phyloP scores from a whole-genome alignment of 2,329 filamentous ascomycete species.

The Plectosphaerella sp. region DNA sequence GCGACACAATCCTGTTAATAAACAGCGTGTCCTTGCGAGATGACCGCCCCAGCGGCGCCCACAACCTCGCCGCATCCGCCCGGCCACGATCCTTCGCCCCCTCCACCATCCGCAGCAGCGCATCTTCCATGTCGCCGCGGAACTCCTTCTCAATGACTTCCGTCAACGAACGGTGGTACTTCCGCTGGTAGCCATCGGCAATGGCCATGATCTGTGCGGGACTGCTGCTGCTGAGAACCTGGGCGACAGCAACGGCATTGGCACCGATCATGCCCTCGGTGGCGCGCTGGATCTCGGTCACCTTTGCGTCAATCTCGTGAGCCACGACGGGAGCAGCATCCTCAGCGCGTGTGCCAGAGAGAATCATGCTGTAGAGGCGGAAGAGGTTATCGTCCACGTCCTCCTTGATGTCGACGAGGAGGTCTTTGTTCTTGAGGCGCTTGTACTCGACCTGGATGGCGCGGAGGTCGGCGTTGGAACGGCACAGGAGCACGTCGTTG shows the following conservation, averaged over 20 bases:
- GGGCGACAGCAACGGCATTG: slow-evolving; percentile 22
- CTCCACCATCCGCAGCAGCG: slow-evolving; percentile 22
- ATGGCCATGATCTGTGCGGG: slow-evolving; percentile 24
- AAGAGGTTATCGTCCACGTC: slow-evolving; percentile 24
- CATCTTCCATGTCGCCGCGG: slow-evolving; percentile 27
- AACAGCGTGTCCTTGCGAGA: slow-evolving; percentile 23
- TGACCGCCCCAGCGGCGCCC: slow-evolving; percentile 18
- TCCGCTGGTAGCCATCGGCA: slow-evolving; percentile 20
- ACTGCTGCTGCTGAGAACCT: slow-evolving; percentile 26
- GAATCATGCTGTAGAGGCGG: slow-evolving; percentile 28
- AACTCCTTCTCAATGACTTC: slow-evolving; percentile 29
- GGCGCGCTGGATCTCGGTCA: slow-evolving; percentile 23
- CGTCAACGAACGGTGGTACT: slow-evolving; percentile 26
- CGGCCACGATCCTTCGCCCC: slow-evolving; percentile 16
- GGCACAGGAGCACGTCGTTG: slow-evolving; percentile 27
- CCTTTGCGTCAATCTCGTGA: slow-evolving; percentile 25
- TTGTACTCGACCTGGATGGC: slow-evolving; percentile 25
- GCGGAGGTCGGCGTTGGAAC: slow-evolving; percentile 28
- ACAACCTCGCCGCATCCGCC: slow-evolving; percentile 18
- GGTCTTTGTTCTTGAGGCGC: slow-evolving; percentile 19
- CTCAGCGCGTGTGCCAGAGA: slow-evolving; percentile 16
- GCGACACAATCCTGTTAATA: slow-evolving; percentile 23
- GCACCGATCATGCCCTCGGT: slow-evolving; percentile 24
- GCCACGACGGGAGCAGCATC: slow-evolving; percentile 17
- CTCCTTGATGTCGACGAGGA: slow-evolving; percentile 23